Evolutionary conservation across 768 basidiomycete genomes (phyloP), one percentile per base, ranked within the genome.

Genomic region (Podaxis sp.): DNA sequence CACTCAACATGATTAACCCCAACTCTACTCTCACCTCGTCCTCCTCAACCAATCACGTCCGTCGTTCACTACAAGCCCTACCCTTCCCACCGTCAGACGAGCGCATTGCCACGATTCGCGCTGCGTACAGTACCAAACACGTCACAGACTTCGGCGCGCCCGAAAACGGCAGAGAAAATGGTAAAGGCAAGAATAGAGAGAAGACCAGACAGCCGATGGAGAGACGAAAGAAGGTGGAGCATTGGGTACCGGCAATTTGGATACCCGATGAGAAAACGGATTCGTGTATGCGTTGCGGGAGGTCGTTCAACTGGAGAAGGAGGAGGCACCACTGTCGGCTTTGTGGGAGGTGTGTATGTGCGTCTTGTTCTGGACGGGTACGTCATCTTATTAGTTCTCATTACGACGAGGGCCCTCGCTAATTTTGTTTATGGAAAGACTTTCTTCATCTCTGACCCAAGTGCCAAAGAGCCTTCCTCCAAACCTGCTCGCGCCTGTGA

Each of bases 211-310:
- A 68, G 53, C 69, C 63, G 15, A 60, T 54, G 57, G 78, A 81
- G 66, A 76, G 79, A 67, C 72, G 85, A 46, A 78, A 80, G 9
- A 82, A 77, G 69, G 88, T 90, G 59, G 90, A 91, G 51, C 86
- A 91, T 73, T 96, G 94, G 78, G 86, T 94, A 1, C 95, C 95
- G 4, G 90, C 95, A 0, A 84, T 96, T 26, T 97, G 95, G 95
- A 88, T 96, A 33, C 93, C 95, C 0, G 93, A 97, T 70, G 84
- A 86, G 63, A 91, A 84, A 72, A 88, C 92, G n/a, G 83, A 84
- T 59, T 79, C 82, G 22, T 97, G 95, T 71, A 95, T 94, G 93
- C 80, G 90, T 9, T 97, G 95, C 69, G 86, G 86, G 4, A 77
- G 83, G 46, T 71, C 82, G 51, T 96, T 95, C 73, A 88, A 90